phyloP scores from a whole-genome alignment of 176 grass and related monocot species.

The Lolium perenne region DNA sequence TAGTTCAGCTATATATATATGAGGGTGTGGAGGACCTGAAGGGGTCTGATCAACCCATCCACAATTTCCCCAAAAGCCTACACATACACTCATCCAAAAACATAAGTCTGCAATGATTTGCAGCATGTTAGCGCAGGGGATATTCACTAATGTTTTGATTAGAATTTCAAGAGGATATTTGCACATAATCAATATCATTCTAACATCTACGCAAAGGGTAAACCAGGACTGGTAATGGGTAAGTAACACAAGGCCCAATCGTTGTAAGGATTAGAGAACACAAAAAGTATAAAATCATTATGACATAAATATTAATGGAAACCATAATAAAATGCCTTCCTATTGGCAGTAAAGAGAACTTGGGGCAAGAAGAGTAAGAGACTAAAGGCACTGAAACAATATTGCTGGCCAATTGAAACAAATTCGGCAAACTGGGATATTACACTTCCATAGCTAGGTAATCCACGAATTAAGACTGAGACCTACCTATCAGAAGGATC shows the following conservation, averaged over 20 bases:
- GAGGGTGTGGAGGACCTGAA: no score
- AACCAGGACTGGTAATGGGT: not conserved
- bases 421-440: not conserved
- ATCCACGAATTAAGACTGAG: constrained; percentile 9
- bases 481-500: constrained; percentile 97
- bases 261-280: constrained; percentile 17
- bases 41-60: no score
- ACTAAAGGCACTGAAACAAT: not conserved
- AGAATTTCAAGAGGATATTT: constrained; percentile 23
- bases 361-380: not conserved
- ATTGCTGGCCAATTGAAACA: constrained; percentile 4
- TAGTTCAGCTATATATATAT: no score
- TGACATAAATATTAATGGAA: not conserved
- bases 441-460: constrained; percentile 22
- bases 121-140: constrained; percentile 4
- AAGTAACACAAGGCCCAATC: constrained; percentile 5
- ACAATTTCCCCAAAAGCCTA: no score
- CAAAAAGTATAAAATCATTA: constrained; percentile 1
- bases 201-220: constrained; percentile 20
- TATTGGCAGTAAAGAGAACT: constrained; percentile 26
- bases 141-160: constrained; percentile 14
- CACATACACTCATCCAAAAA: constrained; percentile 3
- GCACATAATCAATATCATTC: not conserved
- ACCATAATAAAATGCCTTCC: not conserved
- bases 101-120: not conserved